Percentiles rank a stretch among this genome's conserved stretches.
Conservation (phyloP, 2,329 filamentous ascomycete species). For the Cryphonectria radicalis region DNA sequence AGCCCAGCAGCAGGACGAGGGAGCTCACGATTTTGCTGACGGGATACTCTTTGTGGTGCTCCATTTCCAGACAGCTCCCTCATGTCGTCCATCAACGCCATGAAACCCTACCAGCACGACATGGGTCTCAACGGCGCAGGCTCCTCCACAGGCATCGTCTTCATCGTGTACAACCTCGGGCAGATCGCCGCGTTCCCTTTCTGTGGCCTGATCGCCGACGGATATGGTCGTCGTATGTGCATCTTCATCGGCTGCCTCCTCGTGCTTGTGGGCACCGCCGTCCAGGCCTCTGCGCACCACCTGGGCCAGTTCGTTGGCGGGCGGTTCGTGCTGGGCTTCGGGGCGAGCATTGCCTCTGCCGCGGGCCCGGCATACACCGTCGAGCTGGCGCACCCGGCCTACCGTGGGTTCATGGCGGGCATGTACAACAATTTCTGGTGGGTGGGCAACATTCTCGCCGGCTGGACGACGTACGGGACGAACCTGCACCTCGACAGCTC, state of each 20-base stretch:
- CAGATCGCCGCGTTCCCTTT: slow-evolving; percentile 52
- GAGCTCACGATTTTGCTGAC: background rate
- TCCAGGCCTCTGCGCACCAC: slow-evolving; percentile 47
- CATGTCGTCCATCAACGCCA: slow-evolving; percentile 56
- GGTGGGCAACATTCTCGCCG: slow-evolving; percentile 54
- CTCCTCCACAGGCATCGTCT: slow-evolving; percentile 51
- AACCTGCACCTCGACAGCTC: slow-evolving; percentile 43
- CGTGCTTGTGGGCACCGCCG: slow-evolving; percentile 50
- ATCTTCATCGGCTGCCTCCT: slow-evolving; percentile 51
- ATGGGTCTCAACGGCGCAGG: slow-evolving; percentile 44
- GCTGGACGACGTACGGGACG: slow-evolving; percentile 52
- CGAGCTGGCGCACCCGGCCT: slow-evolving; percentile 45
- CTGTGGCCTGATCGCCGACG: slow-evolving; percentile 51
- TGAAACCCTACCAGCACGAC: slow-evolving; percentile 53
- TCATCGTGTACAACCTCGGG: slow-evolving; percentile 58
- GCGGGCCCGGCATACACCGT: slow-evolving; percentile 54
- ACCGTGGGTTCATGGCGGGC: slow-evolving; percentile 47
- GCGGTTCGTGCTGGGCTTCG: slow-evolving; percentile 66
- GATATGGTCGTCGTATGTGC: slow-evolving; percentile 50
- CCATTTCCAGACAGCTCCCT: slow-evolving; percentile 53
- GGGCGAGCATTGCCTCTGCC: slow-evolving; percentile 50
- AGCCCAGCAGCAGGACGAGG: background rate
- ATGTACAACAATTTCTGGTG: slow-evolving; percentile 53
- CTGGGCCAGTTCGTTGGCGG: slow-evolving; percentile 55
- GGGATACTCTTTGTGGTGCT: slow-evolving; percentile 10